phyloP scores from a whole-genome alignment of 2,329 filamentous ascomycete genomes.

The Aspergillus novoparasiticus region DNA sequence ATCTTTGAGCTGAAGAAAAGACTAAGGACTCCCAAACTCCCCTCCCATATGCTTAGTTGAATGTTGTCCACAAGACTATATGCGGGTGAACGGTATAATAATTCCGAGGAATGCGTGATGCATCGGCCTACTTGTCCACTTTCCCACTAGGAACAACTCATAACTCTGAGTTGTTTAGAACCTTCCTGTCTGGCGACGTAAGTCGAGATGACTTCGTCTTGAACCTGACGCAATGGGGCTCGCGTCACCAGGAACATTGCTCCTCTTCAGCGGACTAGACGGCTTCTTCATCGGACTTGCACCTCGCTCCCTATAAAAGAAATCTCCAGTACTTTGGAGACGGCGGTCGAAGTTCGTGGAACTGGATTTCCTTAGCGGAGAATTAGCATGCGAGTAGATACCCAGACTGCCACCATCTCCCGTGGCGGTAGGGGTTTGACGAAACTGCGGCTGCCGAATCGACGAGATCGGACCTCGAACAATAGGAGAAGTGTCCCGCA shows the following conservation, averaged over 20 bases:
- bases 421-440: slow-evolving; percentile 43
- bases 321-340: slow-evolving; percentile 43
- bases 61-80: slow-evolving; percentile 4
- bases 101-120: slow-evolving; percentile 5
- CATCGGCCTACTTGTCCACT: slow-evolving; percentile 7
- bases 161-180: slow-evolving; percentile 22
- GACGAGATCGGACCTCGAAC: slow-evolving; percentile 43
- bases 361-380: slow-evolving; percentile 77
- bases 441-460: slow-evolving; percentile 59
- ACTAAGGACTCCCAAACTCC: neutral
- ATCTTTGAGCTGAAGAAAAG: neutral
- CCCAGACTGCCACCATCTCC: slow-evolving; percentile 78
- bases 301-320: slow-evolving; percentile 38
- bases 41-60: neutral
- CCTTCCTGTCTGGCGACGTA: slow-evolving; percentile 34
- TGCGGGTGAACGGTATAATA: slow-evolving; percentile 1
- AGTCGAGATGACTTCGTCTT: slow-evolving; percentile 34
- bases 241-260: slow-evolving; percentile 41
- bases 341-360: slow-evolving; percentile 57
- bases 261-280: slow-evolving; percentile 47
- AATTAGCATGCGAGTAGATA: slow-evolving; percentile 76
- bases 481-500: slow-evolving; percentile 52
- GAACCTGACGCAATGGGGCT: slow-evolving; percentile 37
- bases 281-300: slow-evolving; percentile 41
- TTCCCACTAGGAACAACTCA: neutral